Evolutionary conservation across 2,329 filamentous ascomycete species (phyloP).

Genomic region (Curvularia eragrostidis): DNA sequence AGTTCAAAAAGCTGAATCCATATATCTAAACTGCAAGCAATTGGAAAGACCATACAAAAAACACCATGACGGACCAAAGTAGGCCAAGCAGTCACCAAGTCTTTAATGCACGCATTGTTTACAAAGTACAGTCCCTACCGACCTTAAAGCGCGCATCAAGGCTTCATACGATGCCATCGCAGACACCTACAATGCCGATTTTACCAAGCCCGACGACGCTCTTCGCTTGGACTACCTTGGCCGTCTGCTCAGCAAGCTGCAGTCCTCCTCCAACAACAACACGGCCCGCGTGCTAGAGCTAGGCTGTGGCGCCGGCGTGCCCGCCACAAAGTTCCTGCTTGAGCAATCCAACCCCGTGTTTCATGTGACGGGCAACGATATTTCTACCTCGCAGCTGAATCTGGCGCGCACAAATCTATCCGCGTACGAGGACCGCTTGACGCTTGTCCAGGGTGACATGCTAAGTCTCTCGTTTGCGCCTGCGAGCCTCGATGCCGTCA

Average conservation of each 20-base stretch:
- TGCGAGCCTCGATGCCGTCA: conserved; percentile 56
- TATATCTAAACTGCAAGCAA: not conserved
- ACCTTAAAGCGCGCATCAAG: conserved; percentile 40
- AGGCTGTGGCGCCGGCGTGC: conserved; percentile 42
- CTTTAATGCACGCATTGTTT: not conserved
- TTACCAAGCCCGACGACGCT: conserved; percentile 27
- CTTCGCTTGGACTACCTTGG: conserved; percentile 33
- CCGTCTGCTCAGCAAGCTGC: conserved; percentile 25
- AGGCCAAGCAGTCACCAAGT: not conserved
- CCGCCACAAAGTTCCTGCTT: conserved; percentile 35
- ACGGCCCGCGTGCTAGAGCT: conserved; percentile 31
- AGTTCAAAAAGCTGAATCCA: not conserved
- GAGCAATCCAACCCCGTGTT: conserved; percentile 25
- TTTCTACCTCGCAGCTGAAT: conserved; percentile 51
- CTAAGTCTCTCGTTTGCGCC: conserved; percentile 45
- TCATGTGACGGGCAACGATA: conserved; percentile 53
- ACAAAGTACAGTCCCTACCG: conserved; percentile 6
- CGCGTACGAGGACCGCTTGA: conserved; percentile 16
- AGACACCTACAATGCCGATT: conserved; percentile 28
- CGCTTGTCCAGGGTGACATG: conserved; percentile 53
- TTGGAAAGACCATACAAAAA: not conserved
- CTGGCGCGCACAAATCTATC: conserved; percentile 39
- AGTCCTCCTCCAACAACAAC: not conserved
- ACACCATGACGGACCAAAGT: not conserved
- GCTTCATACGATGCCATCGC: conserved; percentile 43